Conservation (phyloP, 495 filamentous ascomycete species). For the Penicillium pulvis region DNA sequence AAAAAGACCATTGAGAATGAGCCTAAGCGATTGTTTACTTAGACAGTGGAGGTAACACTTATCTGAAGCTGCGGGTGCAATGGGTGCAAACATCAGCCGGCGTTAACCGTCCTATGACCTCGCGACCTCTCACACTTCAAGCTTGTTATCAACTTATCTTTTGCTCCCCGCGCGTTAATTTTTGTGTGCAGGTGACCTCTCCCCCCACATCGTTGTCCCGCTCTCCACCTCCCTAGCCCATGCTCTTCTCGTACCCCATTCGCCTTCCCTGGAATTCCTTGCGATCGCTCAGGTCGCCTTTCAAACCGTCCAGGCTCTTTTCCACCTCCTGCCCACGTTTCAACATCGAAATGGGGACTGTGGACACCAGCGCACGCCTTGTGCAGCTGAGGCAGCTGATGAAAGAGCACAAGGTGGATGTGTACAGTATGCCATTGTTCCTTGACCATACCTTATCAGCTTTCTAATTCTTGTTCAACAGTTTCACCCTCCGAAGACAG, state of each 20-base stretch:
- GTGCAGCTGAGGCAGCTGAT: conserved; percentile 79
- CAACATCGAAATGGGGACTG: conserved; percentile 73
- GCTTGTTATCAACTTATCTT: conserved; percentile 7
- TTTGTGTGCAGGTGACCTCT: neutral
- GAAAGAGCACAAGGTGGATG: conserved; percentile 82
- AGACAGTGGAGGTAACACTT: too few relatives aligned
- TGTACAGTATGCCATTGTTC: conserved; percentile 75
- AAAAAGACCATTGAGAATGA: too few relatives aligned
- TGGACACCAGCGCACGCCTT: conserved; percentile 80
- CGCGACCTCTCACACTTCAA: neutral
- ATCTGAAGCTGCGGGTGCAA: neutral
- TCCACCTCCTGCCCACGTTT: conserved; percentile 39
- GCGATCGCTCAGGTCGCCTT: conserved; percentile 33
- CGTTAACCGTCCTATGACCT: neutral
- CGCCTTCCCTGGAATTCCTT: conserved; percentile 39
- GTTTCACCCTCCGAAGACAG: conserved; percentile 97
- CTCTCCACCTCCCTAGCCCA: conserved; percentile 27
- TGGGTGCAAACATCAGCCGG: neutral
- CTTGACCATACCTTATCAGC: neutral
- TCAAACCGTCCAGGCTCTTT: conserved; percentile 38
- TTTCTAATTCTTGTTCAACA: conserved; percentile 40
- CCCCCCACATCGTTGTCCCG: conserved; percentile 1
- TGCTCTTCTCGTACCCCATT: conserved; percentile 44
- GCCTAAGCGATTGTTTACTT: too few relatives aligned
- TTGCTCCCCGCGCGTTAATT: neutral